phyloP scores from a whole-genome alignment of 2,329 filamentous ascomycete genomes.

The Apiospora hydei region DNA sequence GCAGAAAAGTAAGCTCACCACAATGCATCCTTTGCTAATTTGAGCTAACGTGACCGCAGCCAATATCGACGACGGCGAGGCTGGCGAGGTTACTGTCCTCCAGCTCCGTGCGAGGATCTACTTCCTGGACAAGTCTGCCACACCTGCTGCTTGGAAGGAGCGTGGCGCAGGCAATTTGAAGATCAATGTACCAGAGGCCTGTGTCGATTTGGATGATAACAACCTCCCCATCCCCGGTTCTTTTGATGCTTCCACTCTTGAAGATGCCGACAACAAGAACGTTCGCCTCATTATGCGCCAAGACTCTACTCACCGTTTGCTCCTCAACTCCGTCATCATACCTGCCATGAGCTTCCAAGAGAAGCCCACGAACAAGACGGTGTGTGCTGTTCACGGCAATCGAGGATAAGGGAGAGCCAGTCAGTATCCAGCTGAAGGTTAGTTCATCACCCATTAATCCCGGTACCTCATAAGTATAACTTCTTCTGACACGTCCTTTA shows the following conservation, averaged over 20 bases:
- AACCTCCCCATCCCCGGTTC: conserved; percentile 57
- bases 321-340: conserved; percentile 84
- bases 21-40: not conserved
- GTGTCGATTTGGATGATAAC: conserved; percentile 58
- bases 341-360: conserved; percentile 82
- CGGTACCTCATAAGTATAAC: not conserved
- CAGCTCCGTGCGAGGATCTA: conserved; percentile 85
- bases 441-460: conserved; percentile 33
- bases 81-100: conserved; percentile 78
- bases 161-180: conserved; percentile 84
- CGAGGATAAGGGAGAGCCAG: conserved; percentile 61
- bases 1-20: conserved; percentile 69
- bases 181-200: conserved; percentile 74
- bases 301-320: conserved; percentile 85
- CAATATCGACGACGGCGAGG: conserved; percentile 83
- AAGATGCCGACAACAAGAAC: conserved; percentile 58
- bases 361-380: conserved; percentile 74
- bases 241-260: conserved; percentile 62
- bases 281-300: conserved; percentile 88
- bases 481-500: conserved; percentile 35
- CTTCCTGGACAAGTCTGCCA: conserved; percentile 71
- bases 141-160: conserved; percentile 80
- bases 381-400: conserved; percentile 73
- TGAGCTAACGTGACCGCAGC: conserved; percentile 50
- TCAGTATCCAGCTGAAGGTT: conserved; percentile 69